Percentiles rank a stretch among this genome's conserved stretches.
Evolutionary conservation across 2,329 filamentous ascomycete genomes (phyloP).

Genomic region (Didymella pinodella): DNA sequence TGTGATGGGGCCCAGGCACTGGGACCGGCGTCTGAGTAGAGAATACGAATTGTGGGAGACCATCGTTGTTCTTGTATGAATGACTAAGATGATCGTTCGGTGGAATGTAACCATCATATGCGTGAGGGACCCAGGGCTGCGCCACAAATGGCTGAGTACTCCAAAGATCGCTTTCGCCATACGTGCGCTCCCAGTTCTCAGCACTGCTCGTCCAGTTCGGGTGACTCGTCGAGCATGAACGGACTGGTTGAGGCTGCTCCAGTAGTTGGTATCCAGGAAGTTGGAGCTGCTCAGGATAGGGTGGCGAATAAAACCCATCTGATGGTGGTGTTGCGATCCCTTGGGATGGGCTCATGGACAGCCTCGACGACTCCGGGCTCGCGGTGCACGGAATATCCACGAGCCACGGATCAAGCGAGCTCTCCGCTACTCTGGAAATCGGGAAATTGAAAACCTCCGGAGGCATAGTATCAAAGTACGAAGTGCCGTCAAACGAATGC

Average conservation of each 20-base stretch:
- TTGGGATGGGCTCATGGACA: slow-evolving; percentile 19
- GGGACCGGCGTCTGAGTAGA: background rate
- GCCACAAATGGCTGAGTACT: slow-evolving; percentile 9
- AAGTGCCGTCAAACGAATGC: slow-evolving; percentile 17
- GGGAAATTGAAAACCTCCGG: slow-evolving; percentile 9
- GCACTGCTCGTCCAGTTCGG: slow-evolving; percentile 8
- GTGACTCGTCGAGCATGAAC: slow-evolving; percentile 6
- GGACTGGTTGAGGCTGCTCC: slow-evolving; percentile 11
- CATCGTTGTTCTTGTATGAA: background rate
- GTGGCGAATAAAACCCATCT: slow-evolving; percentile 25
- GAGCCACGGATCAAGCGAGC: slow-evolving; percentile 26
- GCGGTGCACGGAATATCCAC: slow-evolving; percentile 15
- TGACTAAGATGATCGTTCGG: background rate
- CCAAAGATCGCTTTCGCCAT: slow-evolving; percentile 13
- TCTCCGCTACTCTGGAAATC: slow-evolving; percentile 14
- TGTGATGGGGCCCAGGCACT: background rate
- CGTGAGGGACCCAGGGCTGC: slow-evolving; percentile 10
- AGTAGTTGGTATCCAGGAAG: slow-evolving; percentile 10
- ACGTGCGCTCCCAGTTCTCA: slow-evolving; percentile 12
- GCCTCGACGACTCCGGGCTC: slow-evolving; percentile 26
- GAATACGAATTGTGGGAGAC: background rate
- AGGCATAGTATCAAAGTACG: slow-evolving; percentile 7
- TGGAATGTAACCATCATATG: slow-evolving; percentile 4
- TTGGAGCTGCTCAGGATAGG: slow-evolving; percentile 13
- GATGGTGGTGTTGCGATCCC: slow-evolving; percentile 19